A percentile compares a stretch with the other conserved stretches of the same genome.
Evolutionary conservation across 192 early-diverging fungal genomes (phyloP).

Genomic region (Podila clonocystis): DNA sequence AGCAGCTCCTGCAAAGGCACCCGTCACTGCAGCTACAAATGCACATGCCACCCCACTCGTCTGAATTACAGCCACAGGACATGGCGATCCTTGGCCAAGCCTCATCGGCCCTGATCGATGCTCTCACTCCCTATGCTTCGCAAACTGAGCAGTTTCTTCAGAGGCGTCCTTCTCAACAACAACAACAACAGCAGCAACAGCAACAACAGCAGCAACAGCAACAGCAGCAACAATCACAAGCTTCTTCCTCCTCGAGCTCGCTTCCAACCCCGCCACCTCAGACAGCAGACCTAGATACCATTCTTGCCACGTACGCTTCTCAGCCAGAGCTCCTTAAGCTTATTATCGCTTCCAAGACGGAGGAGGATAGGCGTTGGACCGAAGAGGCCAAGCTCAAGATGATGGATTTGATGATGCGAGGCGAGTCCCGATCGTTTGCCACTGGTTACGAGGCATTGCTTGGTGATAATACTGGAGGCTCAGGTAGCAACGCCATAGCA

Average conservation of each 20-base stretch:
- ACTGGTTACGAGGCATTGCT: conserved; percentile 34
- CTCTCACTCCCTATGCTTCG: conserved; percentile 1
- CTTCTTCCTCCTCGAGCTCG: not conserved
- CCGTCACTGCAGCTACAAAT: not conserved
- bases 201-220: conserved; percentile 18
- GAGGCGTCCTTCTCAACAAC: conserved; percentile 9
- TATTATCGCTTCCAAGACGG: conserved; percentile 63
- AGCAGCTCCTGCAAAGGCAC: not conserved
- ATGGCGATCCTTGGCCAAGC: not conserved
- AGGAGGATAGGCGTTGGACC: conserved; percentile 65
- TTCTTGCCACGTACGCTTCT: conserved; percentile 54
- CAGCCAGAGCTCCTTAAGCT: conserved; percentile 65
- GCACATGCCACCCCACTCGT: not conserved
- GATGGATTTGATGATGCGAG: conserved; percentile 57
- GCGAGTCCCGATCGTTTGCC: conserved; percentile 27
- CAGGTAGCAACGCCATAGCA: not conserved
- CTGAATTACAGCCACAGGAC: not conserved
- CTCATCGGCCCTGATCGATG: not conserved
- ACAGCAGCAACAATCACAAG: not conserved
- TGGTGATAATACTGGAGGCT: not conserved
- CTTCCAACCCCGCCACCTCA: conserved; percentile 25
- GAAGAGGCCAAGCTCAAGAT: conserved; percentile 65
- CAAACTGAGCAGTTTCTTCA: not conserved
- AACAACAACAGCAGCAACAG: not conserved
- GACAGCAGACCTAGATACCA: conserved; percentile 58